Base-by-base conservation (phyloP, 176 grass and related monocot genomes). In the Oryza coarctata region DNA sequence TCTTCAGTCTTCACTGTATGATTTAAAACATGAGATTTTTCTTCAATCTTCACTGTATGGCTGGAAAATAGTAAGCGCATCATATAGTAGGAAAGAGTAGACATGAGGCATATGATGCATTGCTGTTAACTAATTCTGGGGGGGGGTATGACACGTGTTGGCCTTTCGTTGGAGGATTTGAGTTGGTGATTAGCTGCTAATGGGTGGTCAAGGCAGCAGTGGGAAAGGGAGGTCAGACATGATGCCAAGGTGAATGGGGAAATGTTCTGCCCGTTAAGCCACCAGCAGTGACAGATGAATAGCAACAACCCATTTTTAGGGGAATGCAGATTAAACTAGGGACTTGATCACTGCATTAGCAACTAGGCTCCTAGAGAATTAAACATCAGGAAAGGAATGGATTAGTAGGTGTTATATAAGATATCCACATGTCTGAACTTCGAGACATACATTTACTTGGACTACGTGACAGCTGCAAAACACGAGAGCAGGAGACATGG, bases 81-180 rank as follows among this genome's bases (percentile, higher is more conserved):
- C 63, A 64, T 28, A 35, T 40, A 71, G 70, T 32, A 33, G 63
- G 50, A 84, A 81, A 71, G 66, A 41, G 67, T 25, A 52, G 77
- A 70, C 52, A 65, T 55, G 71, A 81, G 35, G 36, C 35, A 27
- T 61, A 26, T 15, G 29, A 63, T 74, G 65, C 41, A 44, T 52
- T 72, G 15, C 9, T 57, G 43, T 61, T 78, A 57, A 81, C 43
- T 82, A 66, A 60, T 55, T 67, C 6, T 38, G 26, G 4, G 6
- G 12, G 6, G 12, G 11, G 25, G 66, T 27, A 33, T 13, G 4
- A 63, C 30, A 78, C 12, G 11, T 78, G 67, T 89, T 29, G 44
- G 35, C 14, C 5, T 30, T 58, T 29, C 34, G 58, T 78, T 86
- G 35, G 73, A 89, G 11, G 23, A 52, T 74, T 7, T 73, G 15